Percentiles rank a stretch among this genome's conserved stretches.
These are phyloP conservation scores for Neotropicomus parvogracilis DNA, from an alignment of 1,284 basidiomycete species.

Conservation along the genomic window DNA sequence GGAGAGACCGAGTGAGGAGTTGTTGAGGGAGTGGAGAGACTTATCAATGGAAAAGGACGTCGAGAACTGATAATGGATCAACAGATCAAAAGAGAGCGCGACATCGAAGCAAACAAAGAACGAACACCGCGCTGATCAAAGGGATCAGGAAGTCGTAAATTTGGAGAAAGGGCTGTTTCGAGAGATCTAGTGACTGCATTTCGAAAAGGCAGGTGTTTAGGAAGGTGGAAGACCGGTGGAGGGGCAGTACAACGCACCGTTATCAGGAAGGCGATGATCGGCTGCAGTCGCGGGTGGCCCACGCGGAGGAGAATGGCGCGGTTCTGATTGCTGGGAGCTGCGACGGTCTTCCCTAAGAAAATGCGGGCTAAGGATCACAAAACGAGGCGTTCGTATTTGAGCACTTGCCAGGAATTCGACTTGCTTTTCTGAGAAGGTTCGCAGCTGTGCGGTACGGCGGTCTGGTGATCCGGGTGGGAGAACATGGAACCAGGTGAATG, in stretches of 20 bases:
- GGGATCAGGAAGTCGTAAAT: constrained; percentile 37
- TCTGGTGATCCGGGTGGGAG: constrained; percentile 35
- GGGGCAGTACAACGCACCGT: constrained; percentile 29
- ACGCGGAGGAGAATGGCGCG: constrained; percentile 20
- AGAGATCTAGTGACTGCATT: constrained; percentile 33
- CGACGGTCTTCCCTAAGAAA: constrained; percentile 30
- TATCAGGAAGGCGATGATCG: constrained; percentile 35
- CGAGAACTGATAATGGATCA: constrained; percentile 38
- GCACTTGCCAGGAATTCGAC: constrained; percentile 27
- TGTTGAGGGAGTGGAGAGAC: constrained; percentile 20
- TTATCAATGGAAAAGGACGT: constrained; percentile 34
- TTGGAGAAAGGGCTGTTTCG: constrained; percentile 32
- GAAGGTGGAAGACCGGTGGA: constrained; percentile 23
- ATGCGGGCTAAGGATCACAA: constrained; percentile 15
- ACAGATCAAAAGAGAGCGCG: constrained; percentile 36
- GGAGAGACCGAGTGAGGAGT: constrained; percentile 20
- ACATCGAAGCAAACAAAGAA: constrained; percentile 39
- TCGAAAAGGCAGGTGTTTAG: constrained; percentile 30
- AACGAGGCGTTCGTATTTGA: constrained; percentile 24
- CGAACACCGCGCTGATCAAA: constrained; percentile 36
- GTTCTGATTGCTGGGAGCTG: constrained; percentile 26
- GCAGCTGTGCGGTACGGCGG: constrained; percentile 24
- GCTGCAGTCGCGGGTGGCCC: constrained; percentile 24
- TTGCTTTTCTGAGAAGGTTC: constrained; percentile 27
- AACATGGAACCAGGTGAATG: constrained; percentile 22